Base-by-base conservation (phyloP, 768 basidiomycete species). In the Leccinellum luteum region DNA sequence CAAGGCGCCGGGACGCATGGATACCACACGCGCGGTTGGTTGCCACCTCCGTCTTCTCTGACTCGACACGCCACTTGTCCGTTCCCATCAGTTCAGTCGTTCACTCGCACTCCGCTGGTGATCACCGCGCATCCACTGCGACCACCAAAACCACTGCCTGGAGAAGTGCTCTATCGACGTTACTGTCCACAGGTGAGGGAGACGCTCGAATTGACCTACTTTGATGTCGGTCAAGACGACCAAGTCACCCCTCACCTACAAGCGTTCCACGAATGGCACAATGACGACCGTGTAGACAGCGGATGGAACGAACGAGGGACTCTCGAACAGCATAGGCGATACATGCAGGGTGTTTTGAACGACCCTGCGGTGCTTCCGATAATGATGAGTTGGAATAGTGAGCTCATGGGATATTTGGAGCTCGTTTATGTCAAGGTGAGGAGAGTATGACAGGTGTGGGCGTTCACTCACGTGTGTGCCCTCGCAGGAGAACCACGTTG, bases 61-160 rank as follows among this genome's bases (percentile, higher is more conserved):
- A 48, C 66, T 58, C n/a, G 60, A 56, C 19, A 57, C 58, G 31
- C 67, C 57, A n/a, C 43, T 27, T 58, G 61, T 1, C 59, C 66
- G 14, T 78, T 79, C 63, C 79, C 79, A 9, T 67, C 50, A 44
- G 57, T 75, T 4, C 69, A 71, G 17, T 70, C 74, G 2, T 80
- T 79, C 72, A 82, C 81, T 14, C 71, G 79, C 56, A 72, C 67
- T 7, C 73, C 79, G 25, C 72, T 74, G 54, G 79, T 82, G n/a
- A 75, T 80, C 60, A 61, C 81, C n/a, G 71, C 71, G 27, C 81
- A 82, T 62, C 81, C 81, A n/a, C 68, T 79, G n/a, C 75, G 81
- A 13, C 81, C 80, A 2, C 68, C 76, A 1, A 82, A 82, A 54
- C 81, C 81, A 48, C 51, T 35, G 65, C 73, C 19, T 69, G 79